Evolutionary conservation across 179 eudicot species (phyloP), one percentile per base, ranked within the genome.

Genomic region (Camellia oleifera): DNA sequence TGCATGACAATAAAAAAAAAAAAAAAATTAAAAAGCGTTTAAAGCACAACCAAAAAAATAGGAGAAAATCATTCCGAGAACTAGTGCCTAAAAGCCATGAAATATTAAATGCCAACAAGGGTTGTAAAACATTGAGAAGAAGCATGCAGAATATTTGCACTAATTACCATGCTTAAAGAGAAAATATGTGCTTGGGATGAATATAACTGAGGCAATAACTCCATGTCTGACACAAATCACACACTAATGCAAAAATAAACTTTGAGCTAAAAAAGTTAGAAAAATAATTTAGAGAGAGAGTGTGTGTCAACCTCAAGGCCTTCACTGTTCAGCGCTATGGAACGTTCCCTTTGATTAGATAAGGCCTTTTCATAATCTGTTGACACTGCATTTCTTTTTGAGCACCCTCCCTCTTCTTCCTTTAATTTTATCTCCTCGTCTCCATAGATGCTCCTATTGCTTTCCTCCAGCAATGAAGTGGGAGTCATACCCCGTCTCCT

Each of bases 261-360:
- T 48, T 4, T 50, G 42, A 50, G n/a, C 75, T 10, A 50, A 71
- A 40, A 50, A 6, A 50, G 8, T 50, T 42, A 50, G 64, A 44
- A 74, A 73, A 60, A 78, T 8, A 53, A 87, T 75, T 40, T 61
- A 81, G 61, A 69, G 81, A 6, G 63, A 15, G 65, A 46, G 26
- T 50, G 65, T 11, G 42, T 12, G 23, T 75, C 75, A 82, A 94
- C 99, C 99, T 96, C 99, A 74, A 96, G 96, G 82, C 98, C 99
- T 87, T 96, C 99, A 79, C 99, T 96, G 80, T 92, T 96, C 87
- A 96, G 87, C 50, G 94, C 94, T 94, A 94, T 91, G 57, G 99
- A 96, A 50, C 56, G 78, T 83, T 94, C 98, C 86, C 97, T 92
- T 85, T 96, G 99, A 81, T 90, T 87, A 14, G 90, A 82, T 75